Evolutionary conservation across 768 basidiomycete genomes (phyloP).

Genomic region (Neoboletus magnificus): DNA sequence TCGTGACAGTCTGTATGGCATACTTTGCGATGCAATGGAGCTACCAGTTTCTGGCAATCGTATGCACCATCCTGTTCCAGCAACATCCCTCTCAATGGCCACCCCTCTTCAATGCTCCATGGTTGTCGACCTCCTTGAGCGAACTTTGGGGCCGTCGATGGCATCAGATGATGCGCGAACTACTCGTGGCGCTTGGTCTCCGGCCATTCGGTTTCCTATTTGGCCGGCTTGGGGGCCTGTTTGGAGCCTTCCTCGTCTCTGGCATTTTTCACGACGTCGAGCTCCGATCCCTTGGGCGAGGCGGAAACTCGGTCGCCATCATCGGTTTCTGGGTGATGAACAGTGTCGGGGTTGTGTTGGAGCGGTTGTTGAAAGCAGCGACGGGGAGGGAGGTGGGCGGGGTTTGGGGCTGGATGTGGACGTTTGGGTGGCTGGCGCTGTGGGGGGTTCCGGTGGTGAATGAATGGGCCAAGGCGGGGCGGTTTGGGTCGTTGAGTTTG

Average conservation of each 20-base stretch:
- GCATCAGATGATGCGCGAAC: constrained; percentile 63
- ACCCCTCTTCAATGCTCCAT: constrained; percentile 56
- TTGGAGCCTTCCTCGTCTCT: constrained; percentile 59
- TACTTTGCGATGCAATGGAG: constrained; percentile 43
- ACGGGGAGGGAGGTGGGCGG: constrained; percentile 48
- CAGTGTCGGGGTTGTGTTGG: constrained; percentile 49
- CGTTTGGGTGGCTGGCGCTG: constrained; percentile 43
- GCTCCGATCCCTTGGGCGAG: constrained; percentile 50
- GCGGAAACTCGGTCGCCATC: constrained; percentile 40
- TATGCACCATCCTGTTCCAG: constrained; percentile 42
- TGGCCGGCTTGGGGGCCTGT: constrained; percentile 46
- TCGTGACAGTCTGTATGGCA: constrained; percentile 43
- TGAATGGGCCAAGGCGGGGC: constrained; percentile 25
- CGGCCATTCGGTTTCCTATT: constrained; percentile 42
- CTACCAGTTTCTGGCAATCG: constrained; percentile 41
- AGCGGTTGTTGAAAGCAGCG: constrained; percentile 41
- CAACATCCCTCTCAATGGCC: constrained; percentile 57
- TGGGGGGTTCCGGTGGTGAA: constrained; percentile 51
- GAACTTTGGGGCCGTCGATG: constrained; percentile 62
- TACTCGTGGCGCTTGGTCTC: constrained; percentile 48
- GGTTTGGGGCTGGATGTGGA: constrained; percentile 50
- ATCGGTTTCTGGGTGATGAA: constrained; percentile 55
- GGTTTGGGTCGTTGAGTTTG: constrained; percentile 5
- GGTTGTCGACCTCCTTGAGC: constrained; percentile 50
- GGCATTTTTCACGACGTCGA: constrained; percentile 55